Percentiles rank a stretch among this genome's conserved stretches.
phyloP scores from a whole-genome alignment of 106 monocot species.

The Dendrobium catenatum region DNA sequence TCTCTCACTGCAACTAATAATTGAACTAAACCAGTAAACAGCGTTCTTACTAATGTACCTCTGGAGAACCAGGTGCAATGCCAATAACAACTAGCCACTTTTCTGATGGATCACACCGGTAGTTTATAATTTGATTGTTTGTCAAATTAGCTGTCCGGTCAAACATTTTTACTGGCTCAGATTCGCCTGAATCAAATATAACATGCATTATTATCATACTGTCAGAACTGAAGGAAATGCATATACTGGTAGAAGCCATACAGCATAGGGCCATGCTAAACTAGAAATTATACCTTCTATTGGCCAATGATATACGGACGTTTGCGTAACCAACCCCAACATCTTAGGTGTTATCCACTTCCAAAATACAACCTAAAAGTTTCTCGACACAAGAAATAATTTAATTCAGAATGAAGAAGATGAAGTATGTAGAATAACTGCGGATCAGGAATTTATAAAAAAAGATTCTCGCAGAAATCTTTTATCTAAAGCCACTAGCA shows the following conservation, averaged over 20 bases:
- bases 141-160: slow-evolving; percentile 87
- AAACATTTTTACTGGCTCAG: slow-evolving; percentile 89
- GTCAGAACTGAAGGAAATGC: not conserved
- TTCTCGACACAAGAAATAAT: not conserved
- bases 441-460: not conserved
- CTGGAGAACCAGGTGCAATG: slow-evolving; percentile 91
- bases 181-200: slow-evolving; percentile 49
- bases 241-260: not conserved
- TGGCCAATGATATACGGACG: slow-evolving; percentile 94
- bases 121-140: slow-evolving; percentile 97
- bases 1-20: not conserved
- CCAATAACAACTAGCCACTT: slow-evolving; percentile 98
- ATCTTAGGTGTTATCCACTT: slow-evolving; percentile 94
- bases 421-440: not conserved
- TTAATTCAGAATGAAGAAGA: not conserved
- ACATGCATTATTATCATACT: not conserved
- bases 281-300: slow-evolving; percentile 52
- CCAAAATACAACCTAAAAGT: slow-evolving; percentile 89
- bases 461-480: not conserved
- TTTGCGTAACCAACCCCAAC: slow-evolving; percentile 91
- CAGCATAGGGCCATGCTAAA: not conserved
- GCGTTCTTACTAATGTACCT: slow-evolving; percentile 38
- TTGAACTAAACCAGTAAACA: not conserved
- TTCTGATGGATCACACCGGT: slow-evolving; percentile 89
- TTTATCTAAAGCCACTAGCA: not conserved